phyloP scores from a whole-genome alignment of 305 asterid genomes.

The Stenogyne calaminthoides region DNA sequence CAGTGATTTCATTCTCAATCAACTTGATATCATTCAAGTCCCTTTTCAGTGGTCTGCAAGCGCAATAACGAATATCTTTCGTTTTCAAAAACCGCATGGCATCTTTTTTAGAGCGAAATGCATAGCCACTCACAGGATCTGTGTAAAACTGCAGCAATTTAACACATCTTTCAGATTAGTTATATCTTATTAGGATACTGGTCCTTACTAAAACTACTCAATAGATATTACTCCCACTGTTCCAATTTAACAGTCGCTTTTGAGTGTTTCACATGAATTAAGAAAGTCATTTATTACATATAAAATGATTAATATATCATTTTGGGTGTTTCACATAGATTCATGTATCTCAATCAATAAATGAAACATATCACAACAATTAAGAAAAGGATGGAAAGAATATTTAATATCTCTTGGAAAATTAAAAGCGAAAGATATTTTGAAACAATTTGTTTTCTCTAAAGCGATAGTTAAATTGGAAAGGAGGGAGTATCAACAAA shows the following conservation, averaged over 20 bases:
- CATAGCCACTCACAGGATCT: conserved; percentile 46
- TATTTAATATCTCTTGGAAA: not conserved
- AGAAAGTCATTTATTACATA: not conserved
- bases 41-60: conserved; percentile 38
- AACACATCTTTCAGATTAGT: conserved; percentile 28
- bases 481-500: not conserved
- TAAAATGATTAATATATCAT: not conserved
- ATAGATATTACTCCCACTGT: not conserved
- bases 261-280: not conserved
- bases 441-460: not conserved
- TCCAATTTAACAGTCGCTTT: not conserved
- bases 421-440: not conserved
- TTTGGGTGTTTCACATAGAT: not conserved
- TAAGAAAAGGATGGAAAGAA: not conserved
- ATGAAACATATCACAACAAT: not conserved
- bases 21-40: conserved; percentile 25
- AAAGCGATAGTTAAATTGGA: not conserved
- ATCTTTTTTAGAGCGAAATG: conserved; percentile 46
- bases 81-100: conserved; percentile 47
- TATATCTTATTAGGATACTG: not conserved
- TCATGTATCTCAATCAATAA: not conserved
- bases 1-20: conserved; percentile 31
- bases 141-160: conserved; percentile 56
- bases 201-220: conserved; percentile 1
- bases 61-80: conserved; percentile 40